A percentile compares a stretch with the other conserved stretches of the same genome.
phyloP scores from a whole-genome alignment of 2,329 filamentous ascomycete genomes.

The Chaetothyriales sp. region DNA sequence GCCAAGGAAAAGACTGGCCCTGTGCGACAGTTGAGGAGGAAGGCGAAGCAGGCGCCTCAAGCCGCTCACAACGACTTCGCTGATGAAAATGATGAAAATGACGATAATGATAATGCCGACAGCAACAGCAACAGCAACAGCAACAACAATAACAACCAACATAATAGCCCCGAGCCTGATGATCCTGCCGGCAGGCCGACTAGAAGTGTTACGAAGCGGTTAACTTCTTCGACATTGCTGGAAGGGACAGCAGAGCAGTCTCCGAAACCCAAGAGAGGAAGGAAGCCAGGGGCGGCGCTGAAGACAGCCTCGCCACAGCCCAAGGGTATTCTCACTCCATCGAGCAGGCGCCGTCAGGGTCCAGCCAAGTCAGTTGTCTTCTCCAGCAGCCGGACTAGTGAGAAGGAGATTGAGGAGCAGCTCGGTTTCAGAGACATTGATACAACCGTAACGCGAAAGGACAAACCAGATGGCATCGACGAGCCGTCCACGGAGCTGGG shows the following conservation, averaged over 20 bases:
- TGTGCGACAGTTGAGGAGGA: not conserved
- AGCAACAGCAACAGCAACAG: not conserved
- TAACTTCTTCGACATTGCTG: not conserved
- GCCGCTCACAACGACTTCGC: slow-evolving; percentile 1
- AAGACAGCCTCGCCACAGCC: slow-evolving; percentile 8
- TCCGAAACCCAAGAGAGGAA: not conserved
- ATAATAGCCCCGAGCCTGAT: not conserved
- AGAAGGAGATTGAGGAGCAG: slow-evolving; percentile 13
- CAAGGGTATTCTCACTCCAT: slow-evolving; percentile 17
- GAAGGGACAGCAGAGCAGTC: not conserved
- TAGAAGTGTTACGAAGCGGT: slow-evolving; percentile 2
- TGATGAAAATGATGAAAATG: not conserved
- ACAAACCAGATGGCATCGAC: not conserved
- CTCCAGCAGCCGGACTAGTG: slow-evolving; percentile 6
- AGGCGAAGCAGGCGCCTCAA: slow-evolving; percentile 1
- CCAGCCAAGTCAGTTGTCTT: slow-evolving; percentile 16
- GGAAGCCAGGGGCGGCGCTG: not conserved
- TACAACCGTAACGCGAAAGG: slow-evolving; percentile 7
- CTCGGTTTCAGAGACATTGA: slow-evolving; percentile 18
- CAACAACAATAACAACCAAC: not conserved
- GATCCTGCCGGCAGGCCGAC: slow-evolving; percentile 5
- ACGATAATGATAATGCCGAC: not conserved
- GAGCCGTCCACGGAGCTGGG: not conserved
- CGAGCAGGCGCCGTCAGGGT: slow-evolving; percentile 5
- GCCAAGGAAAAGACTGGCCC: not conserved